Base-by-base conservation (phyloP, 257 asterid genomes). In the Orobanche coerulescens region DNA sequence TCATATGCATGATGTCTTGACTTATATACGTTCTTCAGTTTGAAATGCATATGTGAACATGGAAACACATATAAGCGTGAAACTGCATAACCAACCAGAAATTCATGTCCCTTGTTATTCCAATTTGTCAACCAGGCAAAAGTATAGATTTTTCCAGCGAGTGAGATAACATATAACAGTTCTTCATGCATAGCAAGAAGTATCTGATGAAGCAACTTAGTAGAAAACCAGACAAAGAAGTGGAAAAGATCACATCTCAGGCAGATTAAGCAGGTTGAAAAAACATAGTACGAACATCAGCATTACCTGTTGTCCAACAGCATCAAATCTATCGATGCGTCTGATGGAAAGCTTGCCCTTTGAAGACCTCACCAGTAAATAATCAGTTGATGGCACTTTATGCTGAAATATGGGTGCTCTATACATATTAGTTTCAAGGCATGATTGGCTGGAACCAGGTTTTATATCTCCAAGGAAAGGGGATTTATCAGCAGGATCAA, bases 271-370 rank as follows among this genome's bases (percentile, higher is more conserved):
- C 47, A 31, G 25, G 34, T 16, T 26, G 31, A 42, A 57, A 58
- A 5, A 58, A 65, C 19, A 52, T 13, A 61, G 19, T 16, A 67
- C 63, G 65, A 61, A 64, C 53, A 48, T 59, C 58, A 46, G 60
- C 48, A 26, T 62, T 31, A 89, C 99, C 97, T 89, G 99, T 73
- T 93, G 99, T 73, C 99, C 99, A 74, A 89, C 96, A 75, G 73
- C 95, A 80, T 86, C 87, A 83, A 89, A 78, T 83, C 96, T 83
- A 82, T 93, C 99, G 39, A 93, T 86, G 77, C 99, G 94, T 72
- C 99, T 82, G 71, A 93, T 86, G 77, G 97, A 93, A 64, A 93
- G 95, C 76, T 93, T 93, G 59, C 99, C 99, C 78, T 93, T 93
- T 73, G 99, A 76, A 73, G 97, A 82, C 71, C 99, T 94, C 77